A percentile compares a stretch with the other conserved stretches of the same genome.
These are phyloP conservation scores for Cystobasidium tubakii DNA, from an alignment of 768 basidiomycete genomes.

Conservation along the genomic window DNA sequence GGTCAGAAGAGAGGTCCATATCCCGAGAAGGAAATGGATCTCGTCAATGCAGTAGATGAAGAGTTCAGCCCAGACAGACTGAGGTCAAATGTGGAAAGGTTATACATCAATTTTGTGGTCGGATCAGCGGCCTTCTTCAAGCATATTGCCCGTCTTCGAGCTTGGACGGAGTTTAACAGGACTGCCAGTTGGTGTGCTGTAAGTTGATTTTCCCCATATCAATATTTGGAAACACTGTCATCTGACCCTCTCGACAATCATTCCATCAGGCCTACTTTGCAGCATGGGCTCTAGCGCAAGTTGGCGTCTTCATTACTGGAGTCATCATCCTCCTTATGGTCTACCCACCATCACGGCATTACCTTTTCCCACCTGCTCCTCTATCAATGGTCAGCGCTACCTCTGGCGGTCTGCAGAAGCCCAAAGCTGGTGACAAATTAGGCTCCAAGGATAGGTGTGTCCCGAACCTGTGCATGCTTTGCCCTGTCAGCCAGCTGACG, in stretches of 20 bases:
- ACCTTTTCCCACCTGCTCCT: conserved; percentile 51
- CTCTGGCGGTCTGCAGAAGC: conserved; percentile 50
- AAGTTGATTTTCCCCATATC: neutral
- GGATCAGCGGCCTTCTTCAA: conserved; percentile 48
- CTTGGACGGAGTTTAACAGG: conserved; percentile 52
- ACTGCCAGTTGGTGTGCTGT: conserved; percentile 48
- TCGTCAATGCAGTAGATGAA: conserved; percentile 51
- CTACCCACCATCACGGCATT: conserved; percentile 49
- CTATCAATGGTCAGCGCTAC: conserved; percentile 48
- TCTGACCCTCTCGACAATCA: neutral
- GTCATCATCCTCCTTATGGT: conserved; percentile 51
- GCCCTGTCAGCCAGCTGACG: neutral
- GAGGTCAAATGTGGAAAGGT: conserved; percentile 51
- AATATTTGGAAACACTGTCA: too few relatives aligned
- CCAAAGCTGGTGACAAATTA: conserved; percentile 46
- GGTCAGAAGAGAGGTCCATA: conserved; percentile 48
- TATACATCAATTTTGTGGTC: conserved; percentile 51
- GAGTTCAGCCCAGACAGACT: conserved; percentile 54
- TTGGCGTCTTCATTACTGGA: conserved; percentile 49
- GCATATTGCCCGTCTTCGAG: conserved; percentile 51
- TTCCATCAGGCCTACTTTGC: conserved; percentile 48
- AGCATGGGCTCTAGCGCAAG: conserved; percentile 51
- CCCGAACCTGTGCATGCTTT: neutral
- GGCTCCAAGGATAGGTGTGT: conserved; percentile 36
- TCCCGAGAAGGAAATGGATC: conserved; percentile 45